Conservation (phyloP, 208 protist genomes). For the Trypanosomatidae sp. region DNA sequence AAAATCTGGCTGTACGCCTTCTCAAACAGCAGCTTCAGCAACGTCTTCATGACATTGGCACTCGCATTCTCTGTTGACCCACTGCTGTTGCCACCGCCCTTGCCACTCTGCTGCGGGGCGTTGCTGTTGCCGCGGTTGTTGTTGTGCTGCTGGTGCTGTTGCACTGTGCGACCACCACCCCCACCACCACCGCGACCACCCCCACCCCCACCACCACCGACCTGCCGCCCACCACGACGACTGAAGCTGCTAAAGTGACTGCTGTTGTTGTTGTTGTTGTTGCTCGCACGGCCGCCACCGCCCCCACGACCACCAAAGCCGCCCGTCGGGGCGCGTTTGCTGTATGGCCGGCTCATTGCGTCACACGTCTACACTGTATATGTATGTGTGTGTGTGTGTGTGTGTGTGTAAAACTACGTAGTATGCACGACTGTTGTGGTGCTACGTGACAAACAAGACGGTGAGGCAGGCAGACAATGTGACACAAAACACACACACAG, state of each 20-base stretch:
- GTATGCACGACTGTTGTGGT: too few relatives aligned
- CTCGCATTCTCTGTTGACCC: too few relatives aligned
- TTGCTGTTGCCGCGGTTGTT: constrained; percentile 11
- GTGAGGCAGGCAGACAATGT: too few relatives aligned
- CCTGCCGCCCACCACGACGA: neutral
- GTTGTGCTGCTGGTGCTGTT: constrained; percentile 12
- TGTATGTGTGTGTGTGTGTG: neutral
- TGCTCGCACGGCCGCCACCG: constrained; percentile 1
- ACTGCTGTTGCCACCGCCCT: constrained; percentile 14
- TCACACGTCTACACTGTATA: neutral
- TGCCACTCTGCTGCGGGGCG: constrained; percentile 4
- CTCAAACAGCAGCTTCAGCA: constrained; percentile 67
- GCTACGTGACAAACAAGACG: too few relatives aligned
- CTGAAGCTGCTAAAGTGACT: too few relatives aligned
- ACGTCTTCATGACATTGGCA: constrained; percentile 62
- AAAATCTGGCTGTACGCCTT: constrained; percentile 39
- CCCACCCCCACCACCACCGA: constrained; percentile 6
- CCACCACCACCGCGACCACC: constrained; percentile 4
- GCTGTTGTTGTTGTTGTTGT: too few relatives aligned
- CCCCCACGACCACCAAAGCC: constrained; percentile 6
- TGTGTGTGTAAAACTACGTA: neutral
- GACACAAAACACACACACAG: too few relatives aligned
- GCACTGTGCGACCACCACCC: constrained; percentile 6
- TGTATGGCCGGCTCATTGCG: constrained; percentile 55
- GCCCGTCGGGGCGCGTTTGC: constrained; percentile 9